Percentiles rank a stretch among this genome's conserved stretches.
phyloP scores from a whole-genome alignment of 305 asterid genomes.

The Plantago coronopus region DNA sequence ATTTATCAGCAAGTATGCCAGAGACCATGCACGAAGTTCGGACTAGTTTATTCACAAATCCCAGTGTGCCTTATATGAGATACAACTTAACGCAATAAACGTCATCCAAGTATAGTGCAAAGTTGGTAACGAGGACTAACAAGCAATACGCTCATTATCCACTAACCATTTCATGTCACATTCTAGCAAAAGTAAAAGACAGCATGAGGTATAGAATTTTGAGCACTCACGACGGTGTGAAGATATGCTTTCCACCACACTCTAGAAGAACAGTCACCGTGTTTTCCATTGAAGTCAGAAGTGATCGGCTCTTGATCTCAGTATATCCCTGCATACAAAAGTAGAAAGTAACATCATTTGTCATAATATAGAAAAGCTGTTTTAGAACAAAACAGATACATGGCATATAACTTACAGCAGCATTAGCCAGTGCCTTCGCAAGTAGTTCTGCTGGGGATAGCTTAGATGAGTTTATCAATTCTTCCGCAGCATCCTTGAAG shows the following conservation, averaged over 20 bases:
- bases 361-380: conserved; percentile 18
- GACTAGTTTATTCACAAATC: too few relatives aligned
- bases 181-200: neutral
- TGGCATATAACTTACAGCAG: conserved; percentile 59
- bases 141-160: neutral
- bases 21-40: neutral
- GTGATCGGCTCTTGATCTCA: conserved; percentile 78
- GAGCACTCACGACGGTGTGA: conserved; percentile 68
- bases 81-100: too few relatives aligned
- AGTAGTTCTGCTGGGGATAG: conserved; percentile 73
- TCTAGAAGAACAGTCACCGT: conserved; percentile 68
- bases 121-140: neutral
- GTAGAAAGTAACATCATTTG: neutral
- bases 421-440: conserved; percentile 93
- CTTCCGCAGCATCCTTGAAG: conserved; percentile 85
- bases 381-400: neutral
- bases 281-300: conserved; percentile 85
- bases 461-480: conserved; percentile 49
- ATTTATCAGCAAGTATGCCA: neutral
- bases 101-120: neutral
- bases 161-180: neutral
- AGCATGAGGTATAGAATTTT: neutral
- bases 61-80: neutral
- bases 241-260: conserved; percentile 74
- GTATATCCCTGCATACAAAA: conserved; percentile 63